Evolutionary conservation across 2,329 filamentous ascomycete genomes (phyloP).

Genomic region (Ascochyta rabiei): DNA sequence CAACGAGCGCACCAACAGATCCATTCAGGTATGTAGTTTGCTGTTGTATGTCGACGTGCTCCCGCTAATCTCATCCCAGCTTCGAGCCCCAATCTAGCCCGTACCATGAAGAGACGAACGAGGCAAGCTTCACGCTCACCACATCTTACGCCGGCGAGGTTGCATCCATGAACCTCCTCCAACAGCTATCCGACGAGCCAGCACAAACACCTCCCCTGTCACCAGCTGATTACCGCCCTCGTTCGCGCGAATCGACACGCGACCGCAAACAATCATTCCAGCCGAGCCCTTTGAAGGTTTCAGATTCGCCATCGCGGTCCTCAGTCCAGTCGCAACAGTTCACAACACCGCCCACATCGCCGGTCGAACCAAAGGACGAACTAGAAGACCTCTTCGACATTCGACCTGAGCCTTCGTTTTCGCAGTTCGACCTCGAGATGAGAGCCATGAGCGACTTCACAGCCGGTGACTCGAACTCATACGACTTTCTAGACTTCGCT

Average conservation of each 20-base stretch:
- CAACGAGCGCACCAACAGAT: conserved; percentile 36
- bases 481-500: conserved; percentile 46
- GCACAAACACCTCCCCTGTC: conserved; percentile 48
- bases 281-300: conserved; percentile 35
- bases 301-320: conserved; percentile 42
- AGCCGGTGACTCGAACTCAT: conserved; percentile 35
- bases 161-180: conserved; percentile 43
- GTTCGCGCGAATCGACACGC: conserved; percentile 33
- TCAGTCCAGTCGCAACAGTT: conserved; percentile 47
- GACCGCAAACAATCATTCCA: conserved; percentile 25
- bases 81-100: conserved; percentile 41
- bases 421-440: conserved; percentile 49
- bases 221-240: conserved; percentile 38
- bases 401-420: conserved; percentile 40
- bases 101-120: conserved; percentile 30
- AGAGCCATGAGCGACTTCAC: conserved; percentile 46
- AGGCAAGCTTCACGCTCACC: conserved; percentile 34
- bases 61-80: conserved; percentile 31
- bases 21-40: conserved; percentile 39
- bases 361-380: conserved; percentile 40
- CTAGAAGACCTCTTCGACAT: conserved; percentile 44
- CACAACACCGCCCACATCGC: conserved; percentile 47
- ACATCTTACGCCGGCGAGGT: conserved; percentile 38
- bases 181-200: conserved; percentile 41
- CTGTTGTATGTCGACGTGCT: neutral